A percentile compares a stretch with the other conserved stretches of the same genome.
phyloP scores from a whole-genome alignment of 257 asterid genomes.

The Ligustrum vulgare region DNA sequence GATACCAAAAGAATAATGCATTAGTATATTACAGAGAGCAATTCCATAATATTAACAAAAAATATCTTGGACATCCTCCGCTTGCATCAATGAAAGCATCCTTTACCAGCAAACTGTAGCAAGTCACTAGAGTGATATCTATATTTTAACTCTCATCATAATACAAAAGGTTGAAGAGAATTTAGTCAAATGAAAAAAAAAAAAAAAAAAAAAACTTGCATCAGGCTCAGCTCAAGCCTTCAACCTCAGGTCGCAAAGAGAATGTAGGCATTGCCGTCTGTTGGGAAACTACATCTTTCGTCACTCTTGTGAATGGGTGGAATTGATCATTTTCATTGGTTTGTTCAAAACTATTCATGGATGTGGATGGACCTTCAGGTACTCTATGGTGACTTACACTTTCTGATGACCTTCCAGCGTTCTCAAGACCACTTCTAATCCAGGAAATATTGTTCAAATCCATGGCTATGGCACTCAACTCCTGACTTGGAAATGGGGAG shows the following conservation, averaged over 20 bases:
- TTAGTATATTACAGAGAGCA: not conserved
- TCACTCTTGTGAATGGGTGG: slow-evolving; percentile 20
- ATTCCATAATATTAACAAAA: not conserved
- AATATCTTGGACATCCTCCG: not conserved
- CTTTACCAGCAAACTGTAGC: not conserved
- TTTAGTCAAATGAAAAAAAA: not conserved
- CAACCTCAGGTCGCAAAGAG: slow-evolving; percentile 42
- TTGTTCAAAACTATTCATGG: slow-evolving; percentile 23
- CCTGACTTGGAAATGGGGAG: slow-evolving; percentile 48
- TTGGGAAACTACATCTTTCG: slow-evolving; percentile 25
- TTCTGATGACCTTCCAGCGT: slow-evolving; percentile 19
- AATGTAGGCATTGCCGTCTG: slow-evolving; percentile 34
- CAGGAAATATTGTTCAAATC: slow-evolving; percentile 74
- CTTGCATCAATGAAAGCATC: not conserved
- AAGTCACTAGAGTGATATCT: not conserved
- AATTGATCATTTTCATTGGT: slow-evolving; percentile 22
- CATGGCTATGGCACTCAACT: slow-evolving; percentile 48
- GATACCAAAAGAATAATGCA: not conserved
- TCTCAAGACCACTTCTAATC: slow-evolving; percentile 67
- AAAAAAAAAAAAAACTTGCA: not conserved
- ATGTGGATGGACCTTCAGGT: slow-evolving; percentile 21
- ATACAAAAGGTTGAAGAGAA: not conserved
- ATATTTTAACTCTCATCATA: not conserved
- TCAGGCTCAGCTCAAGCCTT: slow-evolving; percentile 34
- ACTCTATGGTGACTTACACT: slow-evolving; percentile 21